Evolutionary conservation across 2,329 filamentous ascomycete genomes (phyloP).

Genomic region (Alternaria dauci): DNA sequence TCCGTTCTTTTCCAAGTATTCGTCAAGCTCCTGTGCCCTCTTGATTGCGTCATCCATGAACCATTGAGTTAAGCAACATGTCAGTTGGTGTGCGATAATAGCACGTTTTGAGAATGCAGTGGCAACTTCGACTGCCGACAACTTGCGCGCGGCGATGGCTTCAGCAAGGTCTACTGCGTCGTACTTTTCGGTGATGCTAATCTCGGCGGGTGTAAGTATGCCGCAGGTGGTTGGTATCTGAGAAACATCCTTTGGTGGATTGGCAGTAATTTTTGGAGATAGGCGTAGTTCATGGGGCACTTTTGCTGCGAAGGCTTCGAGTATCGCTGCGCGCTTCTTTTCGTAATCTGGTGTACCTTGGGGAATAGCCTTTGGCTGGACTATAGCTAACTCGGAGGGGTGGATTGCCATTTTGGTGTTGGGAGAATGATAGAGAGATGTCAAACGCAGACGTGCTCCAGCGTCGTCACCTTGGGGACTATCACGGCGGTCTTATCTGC

Average conservation of each 20-base stretch:
- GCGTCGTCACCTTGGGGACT: neutral
- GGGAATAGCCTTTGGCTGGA: conserved; percentile 23
- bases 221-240: conserved; percentile 47
- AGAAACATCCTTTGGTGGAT: conserved; percentile 29
- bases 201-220: conserved; percentile 56
- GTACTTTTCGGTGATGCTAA: conserved; percentile 60
- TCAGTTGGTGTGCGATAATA: conserved; percentile 30
- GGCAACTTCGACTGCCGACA: conserved; percentile 53
- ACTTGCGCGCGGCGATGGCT: conserved; percentile 49
- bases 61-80: conserved; percentile 31
- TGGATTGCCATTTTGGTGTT: conserved; percentile 8
- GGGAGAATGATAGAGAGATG: neutral
- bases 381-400: conserved; percentile 10
- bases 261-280: conserved; percentile 14
- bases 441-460: neutral
- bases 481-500: neutral
- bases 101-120: conserved; percentile 30
- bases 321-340: conserved; percentile 21
- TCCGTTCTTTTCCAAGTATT: conserved; percentile 49
- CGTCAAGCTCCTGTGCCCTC: conserved; percentile 49
- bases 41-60: conserved; percentile 31
- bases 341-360: conserved; percentile 32
- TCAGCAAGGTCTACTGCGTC: conserved; percentile 55
- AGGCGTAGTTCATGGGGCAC: conserved; percentile 24
- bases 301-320: conserved; percentile 26